Percentiles rank a stretch among this genome's conserved stretches.
Evolutionary conservation across 345 rosid genomes (phyloP).

Genomic region (Carallia pectinifolia): DNA sequence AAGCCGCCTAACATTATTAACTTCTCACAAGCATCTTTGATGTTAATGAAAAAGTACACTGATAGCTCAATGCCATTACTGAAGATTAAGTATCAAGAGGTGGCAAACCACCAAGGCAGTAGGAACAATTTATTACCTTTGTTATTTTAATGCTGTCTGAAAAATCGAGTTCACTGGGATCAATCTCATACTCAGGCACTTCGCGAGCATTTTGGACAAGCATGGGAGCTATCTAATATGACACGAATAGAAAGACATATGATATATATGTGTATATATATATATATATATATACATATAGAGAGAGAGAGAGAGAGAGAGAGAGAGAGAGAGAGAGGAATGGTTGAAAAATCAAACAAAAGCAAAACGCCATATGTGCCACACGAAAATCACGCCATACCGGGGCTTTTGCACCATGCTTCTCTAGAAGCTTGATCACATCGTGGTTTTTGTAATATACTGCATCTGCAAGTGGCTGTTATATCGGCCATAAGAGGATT

Average conservation of each 20-base stretch:
- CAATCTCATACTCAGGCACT: slow-evolving; percentile 91
- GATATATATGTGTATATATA: no score
- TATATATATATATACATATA: no score
- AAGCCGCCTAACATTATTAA: no score
- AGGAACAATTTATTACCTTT: slow-evolving; percentile 42
- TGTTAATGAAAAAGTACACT: no score
- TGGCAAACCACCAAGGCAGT: no score
- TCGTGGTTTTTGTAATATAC: slow-evolving; percentile 71
- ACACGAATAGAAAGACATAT: neutral
- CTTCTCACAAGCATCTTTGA: no score
- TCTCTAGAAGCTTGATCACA: slow-evolving; percentile 75
- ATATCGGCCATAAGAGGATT: slow-evolving; percentile 25
- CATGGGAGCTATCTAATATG: slow-evolving; percentile 77
- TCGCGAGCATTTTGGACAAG: slow-evolving; percentile 77
- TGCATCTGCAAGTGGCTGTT: slow-evolving; percentile 94
- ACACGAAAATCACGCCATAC: slow-evolving; percentile 38
- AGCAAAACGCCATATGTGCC: neutral
- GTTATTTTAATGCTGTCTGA: slow-evolving; percentile 68
- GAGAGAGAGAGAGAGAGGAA: neutral
- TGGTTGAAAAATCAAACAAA: neutral
- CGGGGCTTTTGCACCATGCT: slow-evolving; percentile 72
- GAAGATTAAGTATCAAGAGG: no score
- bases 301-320: no score
- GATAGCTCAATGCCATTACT: no score
- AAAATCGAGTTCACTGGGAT: slow-evolving; percentile 70